Evolutionary conservation across 1,284 basidiomycete species (phyloP).

Genomic region (Anthracocystis walkeri): DNA sequence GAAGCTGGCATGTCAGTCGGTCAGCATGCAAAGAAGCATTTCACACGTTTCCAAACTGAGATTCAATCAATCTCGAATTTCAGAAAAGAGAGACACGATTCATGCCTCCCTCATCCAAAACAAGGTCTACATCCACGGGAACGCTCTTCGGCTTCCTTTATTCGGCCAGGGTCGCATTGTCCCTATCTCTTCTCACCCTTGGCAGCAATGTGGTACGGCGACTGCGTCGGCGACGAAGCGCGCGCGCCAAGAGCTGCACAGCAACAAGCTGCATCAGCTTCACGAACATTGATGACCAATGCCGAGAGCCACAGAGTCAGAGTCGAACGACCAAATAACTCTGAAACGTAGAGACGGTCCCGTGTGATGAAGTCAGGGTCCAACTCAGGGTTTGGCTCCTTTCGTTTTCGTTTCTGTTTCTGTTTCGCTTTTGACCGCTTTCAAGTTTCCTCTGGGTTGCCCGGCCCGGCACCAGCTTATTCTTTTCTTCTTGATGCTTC

Average conservation of each 20-base stretch:
- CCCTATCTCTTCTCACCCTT: background rate
- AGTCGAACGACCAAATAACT: too few species aligned
- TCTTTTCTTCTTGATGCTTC: background rate
- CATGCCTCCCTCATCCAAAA: background rate
- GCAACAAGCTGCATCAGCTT: background rate
- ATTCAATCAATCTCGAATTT: slow-evolving; percentile 5
- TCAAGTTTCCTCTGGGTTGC: slow-evolving; percentile 6
- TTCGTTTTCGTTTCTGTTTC: background rate
- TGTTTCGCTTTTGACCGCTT: slow-evolving; percentile 12
- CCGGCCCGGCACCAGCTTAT: background rate
- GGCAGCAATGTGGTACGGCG: slow-evolving; percentile 9
- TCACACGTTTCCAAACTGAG: slow-evolving; percentile 4
- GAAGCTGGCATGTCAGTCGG: background rate
- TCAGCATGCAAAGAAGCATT: too few species aligned
- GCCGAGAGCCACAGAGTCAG: too few species aligned
- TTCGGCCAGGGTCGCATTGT: background rate
- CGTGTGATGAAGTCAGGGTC: slow-evolving; percentile 20
- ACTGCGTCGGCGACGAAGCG: background rate
- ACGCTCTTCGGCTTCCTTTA: slow-evolving; percentile 1
- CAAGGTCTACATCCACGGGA: slow-evolving; percentile 7
- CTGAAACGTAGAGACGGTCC: background rate
- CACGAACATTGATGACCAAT: background rate
- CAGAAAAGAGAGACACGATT: background rate
- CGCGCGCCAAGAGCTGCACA: slow-evolving; percentile 1
- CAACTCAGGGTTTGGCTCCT: slow-evolving; percentile 18